Evolutionary conservation across 371 early-diverging fungal species (phyloP).

Genomic region (Haplosporangium sp.): DNA sequence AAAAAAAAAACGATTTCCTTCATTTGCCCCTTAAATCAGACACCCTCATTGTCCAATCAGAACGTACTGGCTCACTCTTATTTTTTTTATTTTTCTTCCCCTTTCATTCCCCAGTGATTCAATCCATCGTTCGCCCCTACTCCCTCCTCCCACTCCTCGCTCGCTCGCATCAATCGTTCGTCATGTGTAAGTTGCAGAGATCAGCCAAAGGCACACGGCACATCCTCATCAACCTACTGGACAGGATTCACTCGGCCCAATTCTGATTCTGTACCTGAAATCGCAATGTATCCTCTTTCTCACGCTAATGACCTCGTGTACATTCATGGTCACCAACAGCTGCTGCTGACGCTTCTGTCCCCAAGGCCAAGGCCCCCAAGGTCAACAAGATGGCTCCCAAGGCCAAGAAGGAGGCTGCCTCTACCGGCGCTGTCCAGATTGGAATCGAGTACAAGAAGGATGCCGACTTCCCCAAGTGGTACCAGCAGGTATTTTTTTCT

Average conservation of each 20-base stretch:
- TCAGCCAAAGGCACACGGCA: no score
- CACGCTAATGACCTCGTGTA: no score
- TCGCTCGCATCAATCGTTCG: no score
- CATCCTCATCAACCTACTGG: no score
- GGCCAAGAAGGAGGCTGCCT: constrained; percentile 56
- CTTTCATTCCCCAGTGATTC: not conserved
- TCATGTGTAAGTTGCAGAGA: no score
- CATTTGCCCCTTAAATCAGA: no score
- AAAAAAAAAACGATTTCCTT: no score
- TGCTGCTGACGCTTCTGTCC: constrained; percentile 10
- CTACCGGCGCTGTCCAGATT: constrained; percentile 75
- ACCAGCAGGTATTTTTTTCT: constrained; percentile 78
- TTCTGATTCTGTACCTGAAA: not conserved
- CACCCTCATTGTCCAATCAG: not conserved
- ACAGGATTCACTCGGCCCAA: no score
- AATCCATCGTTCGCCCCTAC: no score
- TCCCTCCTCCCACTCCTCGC: no score
- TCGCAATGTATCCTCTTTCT: not conserved
- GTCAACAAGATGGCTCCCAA: constrained; percentile 49
- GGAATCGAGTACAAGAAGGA: constrained; percentile 95
- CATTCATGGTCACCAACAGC: not conserved
- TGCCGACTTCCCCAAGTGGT: constrained; percentile 95
- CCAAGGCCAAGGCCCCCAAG: constrained; percentile 46
- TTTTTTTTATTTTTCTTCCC: not conserved
- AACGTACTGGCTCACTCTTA: not conserved